Conservation (phyloP, 2,329 filamentous ascomycete species). For the Colletotrichum neosansevieriae region DNA sequence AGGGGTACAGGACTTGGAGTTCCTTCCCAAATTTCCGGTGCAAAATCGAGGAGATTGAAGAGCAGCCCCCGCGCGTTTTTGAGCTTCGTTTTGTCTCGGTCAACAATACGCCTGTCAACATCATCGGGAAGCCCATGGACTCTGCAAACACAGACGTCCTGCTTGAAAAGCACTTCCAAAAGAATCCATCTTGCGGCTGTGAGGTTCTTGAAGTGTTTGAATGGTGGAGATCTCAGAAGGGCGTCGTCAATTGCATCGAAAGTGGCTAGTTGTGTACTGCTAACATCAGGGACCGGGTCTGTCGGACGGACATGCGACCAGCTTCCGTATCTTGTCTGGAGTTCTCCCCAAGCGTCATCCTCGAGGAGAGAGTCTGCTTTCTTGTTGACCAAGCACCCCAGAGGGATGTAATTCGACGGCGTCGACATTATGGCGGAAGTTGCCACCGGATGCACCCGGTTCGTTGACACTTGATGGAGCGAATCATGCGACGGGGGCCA, state of each 20-base stretch:
- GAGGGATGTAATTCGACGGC: slow-evolving; percentile 53
- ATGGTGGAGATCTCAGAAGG: slow-evolving; percentile 46
- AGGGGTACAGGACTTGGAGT: neutral
- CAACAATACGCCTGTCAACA: slow-evolving; percentile 64
- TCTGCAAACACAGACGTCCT: slow-evolving; percentile 54
- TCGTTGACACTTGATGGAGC: neutral
- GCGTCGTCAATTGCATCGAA: slow-evolving; percentile 19
- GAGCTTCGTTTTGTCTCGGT: slow-evolving; percentile 59
- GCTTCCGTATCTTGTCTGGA: slow-evolving; percentile 3
- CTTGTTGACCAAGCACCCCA: slow-evolving; percentile 53
- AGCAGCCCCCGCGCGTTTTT: slow-evolving; percentile 61
- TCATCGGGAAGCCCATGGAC: slow-evolving; percentile 77
- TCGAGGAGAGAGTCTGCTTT: neutral
- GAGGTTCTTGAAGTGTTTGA: slow-evolving; percentile 48
- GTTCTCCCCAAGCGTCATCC: slow-evolving; percentile 15
- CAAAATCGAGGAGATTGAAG: slow-evolving; percentile 67
- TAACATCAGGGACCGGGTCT: neutral
- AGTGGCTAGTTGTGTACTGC: neutral
- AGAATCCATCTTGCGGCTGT: slow-evolving; percentile 57
- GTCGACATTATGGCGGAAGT: slow-evolving; percentile 12
- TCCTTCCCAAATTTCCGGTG: slow-evolving; percentile 67
- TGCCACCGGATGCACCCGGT: slow-evolving; percentile 10
- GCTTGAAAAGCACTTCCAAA: slow-evolving; percentile 50
- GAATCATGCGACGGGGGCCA: slow-evolving; percentile 9
- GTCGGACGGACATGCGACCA: slow-evolving; percentile 34